Evolutionary conservation across 1,284 basidiomycete genomes (phyloP), one percentile per base, ranked within the genome.

Genomic region (Leccinum subspadiceum): DNA sequence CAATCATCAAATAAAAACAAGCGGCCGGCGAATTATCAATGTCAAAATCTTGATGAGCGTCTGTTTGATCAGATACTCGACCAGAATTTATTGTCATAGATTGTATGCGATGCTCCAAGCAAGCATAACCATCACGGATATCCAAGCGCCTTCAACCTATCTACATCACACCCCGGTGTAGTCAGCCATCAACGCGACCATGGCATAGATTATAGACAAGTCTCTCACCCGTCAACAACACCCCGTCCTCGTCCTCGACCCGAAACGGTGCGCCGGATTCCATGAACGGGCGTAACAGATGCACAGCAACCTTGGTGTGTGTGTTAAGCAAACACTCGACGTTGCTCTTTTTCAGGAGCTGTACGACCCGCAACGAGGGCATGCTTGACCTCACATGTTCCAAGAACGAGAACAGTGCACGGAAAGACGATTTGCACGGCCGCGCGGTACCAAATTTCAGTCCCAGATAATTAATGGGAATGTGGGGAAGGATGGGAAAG

Each of bases 361-460:
- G 72, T 7, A 72, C 61, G 1, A 70, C 67, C 17, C 29, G 62
- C 48, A 74, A 41, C 29, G 71, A 66, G 1, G 70, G 66, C 1
- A 59, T 41, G 5, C 12, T 63, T 13, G 56, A 59, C 13, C n/a
- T 41, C 26, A 74, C 48, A 10, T 55, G 24, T 4, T 37, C 58
- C 15, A 74, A 33, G 31, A 62, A 49, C 4, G 26, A n/a, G 15
- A 68, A 70, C 0, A 70, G 52, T 9, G 0, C 5, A 37, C 44
- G 15, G 44, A 68, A 65, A 2, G 22, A 68, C 3, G 46, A 49
- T 2, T 20, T 52, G 22, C 70, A 66, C 1, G 13, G 1, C 4
- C 15, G 51, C 2, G 24, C 22, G 13, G 29, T 12, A 12, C 41
- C 41, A 6, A 13, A 20, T 44, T 65, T 44, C 10, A 74, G 5